These are phyloP conservation scores for Saccharomyces kudriavzevii DNA, from an alignment of 805 yeast species.

Conservation along the genomic window DNA sequence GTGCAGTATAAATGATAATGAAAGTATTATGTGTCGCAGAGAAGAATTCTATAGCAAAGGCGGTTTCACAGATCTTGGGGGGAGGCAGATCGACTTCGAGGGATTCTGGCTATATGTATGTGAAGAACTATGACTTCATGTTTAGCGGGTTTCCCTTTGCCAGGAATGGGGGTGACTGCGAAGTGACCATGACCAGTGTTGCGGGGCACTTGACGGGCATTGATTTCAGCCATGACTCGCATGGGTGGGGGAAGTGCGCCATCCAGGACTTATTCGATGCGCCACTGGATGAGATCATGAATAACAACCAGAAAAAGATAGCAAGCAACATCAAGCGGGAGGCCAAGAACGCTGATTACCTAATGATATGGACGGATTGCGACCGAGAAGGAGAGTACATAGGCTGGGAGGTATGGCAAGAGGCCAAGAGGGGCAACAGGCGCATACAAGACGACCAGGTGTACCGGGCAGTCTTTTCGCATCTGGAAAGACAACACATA, in stretches of 20 bases:
- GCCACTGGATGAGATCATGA: slow-evolving; percentile 42
- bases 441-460: slow-evolving; percentile 40
- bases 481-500: slow-evolving; percentile 70
- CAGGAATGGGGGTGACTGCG: slow-evolving; percentile 46
- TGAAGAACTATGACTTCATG: slow-evolving; percentile 71
- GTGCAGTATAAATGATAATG: slow-evolving; percentile 33
- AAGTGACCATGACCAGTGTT: slow-evolving; percentile 87
- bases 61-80: slow-evolving; percentile 58
- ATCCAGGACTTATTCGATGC: slow-evolving; percentile 67
- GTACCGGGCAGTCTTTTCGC: slow-evolving; percentile 80
- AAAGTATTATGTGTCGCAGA: slow-evolving; percentile 91
- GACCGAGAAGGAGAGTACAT: slow-evolving; percentile 94
- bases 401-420: slow-evolving; percentile 71
- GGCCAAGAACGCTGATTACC: slow-evolving; percentile 47
- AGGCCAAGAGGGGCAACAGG: slow-evolving; percentile 44
- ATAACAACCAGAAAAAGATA: slow-evolving; percentile 39
- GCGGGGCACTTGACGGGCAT: slow-evolving; percentile 70
- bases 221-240: slow-evolving; percentile 46
- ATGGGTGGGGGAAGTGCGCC: slow-evolving; percentile 56
- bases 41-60: slow-evolving; percentile 88
- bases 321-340: slow-evolving; percentile 61
- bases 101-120: slow-evolving; percentile 48
- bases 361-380: slow-evolving; percentile 98
- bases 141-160: slow-evolving; percentile 49
- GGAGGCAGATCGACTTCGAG: slow-evolving; percentile 55